Evolutionary conservation across 768 basidiomycete species (phyloP).

Genomic region (Rhizopogon salebrosus): DNA sequence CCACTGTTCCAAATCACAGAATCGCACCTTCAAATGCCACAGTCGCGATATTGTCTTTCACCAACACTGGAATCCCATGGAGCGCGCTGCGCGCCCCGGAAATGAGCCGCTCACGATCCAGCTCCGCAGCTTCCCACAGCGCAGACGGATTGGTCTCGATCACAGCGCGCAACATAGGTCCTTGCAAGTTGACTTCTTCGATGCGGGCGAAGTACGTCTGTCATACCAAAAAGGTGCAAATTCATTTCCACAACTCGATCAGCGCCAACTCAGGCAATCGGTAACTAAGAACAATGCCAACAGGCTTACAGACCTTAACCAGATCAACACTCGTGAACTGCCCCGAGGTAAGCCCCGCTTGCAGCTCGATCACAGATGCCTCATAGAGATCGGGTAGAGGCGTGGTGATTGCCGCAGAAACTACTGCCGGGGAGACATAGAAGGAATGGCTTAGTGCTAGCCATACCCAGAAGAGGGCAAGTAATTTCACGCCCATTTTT

Average conservation of each 20-base stretch:
- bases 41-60: slow-evolving; percentile 32
- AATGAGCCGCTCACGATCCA: slow-evolving; percentile 28
- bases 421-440: background rate
- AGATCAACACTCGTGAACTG: slow-evolving; percentile 37
- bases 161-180: slow-evolving; percentile 33
- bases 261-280: background rate
- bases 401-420: slow-evolving; percentile 9
- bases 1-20: no score
- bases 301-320: slow-evolving; percentile 26
- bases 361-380: slow-evolving; percentile 33
- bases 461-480: background rate
- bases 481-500: slow-evolving; percentile 1
- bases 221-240: background rate
- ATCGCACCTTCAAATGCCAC: slow-evolving; percentile 21
- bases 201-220: slow-evolving; percentile 40
- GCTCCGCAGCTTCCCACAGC: slow-evolving; percentile 26
- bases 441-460: background rate
- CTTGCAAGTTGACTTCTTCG: slow-evolving; percentile 37
- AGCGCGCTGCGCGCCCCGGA: slow-evolving; percentile 25
- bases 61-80: slow-evolving; percentile 35
- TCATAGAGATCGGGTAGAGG: slow-evolving; percentile 37
- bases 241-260: background rate
- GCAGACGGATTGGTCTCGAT: slow-evolving; percentile 36
- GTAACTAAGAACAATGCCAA: background rate
- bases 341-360: slow-evolving; percentile 30